Base-by-base conservation (phyloP, 202 grass and related monocot genomes). In the Musa balbisiana region DNA sequence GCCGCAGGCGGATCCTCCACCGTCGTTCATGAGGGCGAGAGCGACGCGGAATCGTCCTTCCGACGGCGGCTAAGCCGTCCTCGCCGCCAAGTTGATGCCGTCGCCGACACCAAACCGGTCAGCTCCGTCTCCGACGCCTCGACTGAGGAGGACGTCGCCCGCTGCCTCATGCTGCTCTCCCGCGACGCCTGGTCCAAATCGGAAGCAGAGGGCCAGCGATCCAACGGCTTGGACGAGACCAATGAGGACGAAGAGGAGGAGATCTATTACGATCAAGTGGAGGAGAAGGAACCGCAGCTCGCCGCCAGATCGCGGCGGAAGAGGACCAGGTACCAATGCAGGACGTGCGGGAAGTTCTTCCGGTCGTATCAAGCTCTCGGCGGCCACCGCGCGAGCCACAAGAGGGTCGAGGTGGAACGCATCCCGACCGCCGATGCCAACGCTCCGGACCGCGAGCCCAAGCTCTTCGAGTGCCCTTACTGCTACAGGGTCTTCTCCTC, bases 141-240 rank as follows among this genome's bases (percentile, higher is more conserved):
- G 6, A 21, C 49, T 1, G 72, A 74, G 72, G 72, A 74, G 72
- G 72, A 74, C 20, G 53, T 74, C 24, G 72, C 72, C 24, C 53
- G 52, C 24, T 74, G 53, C 72, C 72, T 74, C 53, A 27, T 74
- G 72, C 53, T 59, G 15, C 72, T 74, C 53, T 74, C 72, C 53
- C 72, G 72, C 72, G 25, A 74, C 72, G 72, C 72, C 17, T 74
- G 72, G 72, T 24, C 72, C 72, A 74, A 27, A 51, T 59, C 51
- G 20, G 53, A 19, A 43, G 53, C 53, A 0, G 50, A 58, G 24
- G 53, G 25, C 24, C 24, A 19, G 49, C 53, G 19, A 17, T 59
- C 72, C 53, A 21, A 52, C 19, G 20, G 62, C 21, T 10, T 19
- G 62, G 5, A 64, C 9, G 62, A 23, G n/a, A 21, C 19, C 62